Evolutionary conservation across 2,329 filamentous ascomycete species (phyloP).

Genomic region (Graphiopsis chlorocephala): DNA sequence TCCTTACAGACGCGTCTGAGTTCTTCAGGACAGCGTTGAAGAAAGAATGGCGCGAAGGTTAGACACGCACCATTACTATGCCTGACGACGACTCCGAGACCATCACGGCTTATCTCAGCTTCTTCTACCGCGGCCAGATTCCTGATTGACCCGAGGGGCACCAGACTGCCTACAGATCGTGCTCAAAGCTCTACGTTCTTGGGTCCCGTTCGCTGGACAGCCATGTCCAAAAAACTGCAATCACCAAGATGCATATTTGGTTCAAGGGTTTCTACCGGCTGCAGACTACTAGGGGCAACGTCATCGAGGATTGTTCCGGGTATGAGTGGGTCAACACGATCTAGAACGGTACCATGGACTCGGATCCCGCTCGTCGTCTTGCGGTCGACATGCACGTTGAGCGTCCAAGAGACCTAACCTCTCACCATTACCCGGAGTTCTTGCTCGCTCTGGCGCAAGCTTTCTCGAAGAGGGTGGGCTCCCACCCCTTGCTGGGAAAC

Average conservation of each 20-base stretch:
- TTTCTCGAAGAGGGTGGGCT: no score
- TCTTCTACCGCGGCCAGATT: not conserved
- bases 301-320: no score
- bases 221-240: no score
- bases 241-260: no score
- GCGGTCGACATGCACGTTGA: not conserved
- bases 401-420: no score
- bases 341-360: not conserved
- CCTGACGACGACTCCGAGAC: not conserved
- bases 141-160: no score
- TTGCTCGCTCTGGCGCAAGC: no score
- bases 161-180: not conserved
- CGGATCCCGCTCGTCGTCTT: not conserved
- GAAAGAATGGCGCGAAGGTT: not conserved
- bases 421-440: no score
- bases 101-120: not conserved
- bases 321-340: not conserved
- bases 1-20: not conserved
- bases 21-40: not conserved
- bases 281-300: no score
- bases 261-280: no score
- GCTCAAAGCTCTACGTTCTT: not conserved
- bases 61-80: not conserved
- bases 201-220: no score
- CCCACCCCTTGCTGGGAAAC: no score